Base-by-base conservation (phyloP, 345 rosid species). In the Streptanthus diversifolius region DNA sequence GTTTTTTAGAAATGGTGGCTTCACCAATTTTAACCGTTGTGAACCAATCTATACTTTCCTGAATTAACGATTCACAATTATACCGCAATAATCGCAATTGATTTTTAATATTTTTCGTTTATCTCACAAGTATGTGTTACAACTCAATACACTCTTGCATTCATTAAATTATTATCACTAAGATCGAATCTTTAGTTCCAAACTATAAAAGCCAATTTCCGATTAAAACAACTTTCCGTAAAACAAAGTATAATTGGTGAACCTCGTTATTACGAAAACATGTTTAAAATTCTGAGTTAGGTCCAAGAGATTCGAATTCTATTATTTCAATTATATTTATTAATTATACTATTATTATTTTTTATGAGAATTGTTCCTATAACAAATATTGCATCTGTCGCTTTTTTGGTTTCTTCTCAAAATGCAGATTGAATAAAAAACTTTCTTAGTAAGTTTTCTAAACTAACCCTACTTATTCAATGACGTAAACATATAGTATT, bases 111-210 rank as follows among this genome's bases (percentile, higher is more conserved):
- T 22, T 63, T 8, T 55, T 35, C 5, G 17, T 65, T 56, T 51
- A 73, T 56, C 27, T 45, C 49, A 25, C n/a, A n/a, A n/a, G n/a
- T 66, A 66, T 19, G 72, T 66, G 35, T 74, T 74, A 74, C 78
- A 66, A 39, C 72, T 53, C 60, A 18, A 47, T 18, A 57, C 78
- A 57, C 52, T 67, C 72, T 74, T 57, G 72, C 77, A 74, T 66
- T 74, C 61, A 57, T 74, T 74, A 36, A 25, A 56, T 13, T 48
- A 74, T 3, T 47, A 39, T 58, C 18, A 5, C 15, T 39, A 36
- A 49, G n/a, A 27, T 33, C 60, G 55, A 54, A 43, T 58, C 22
- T 54, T 27, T 64, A 33, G 30, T 39, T 54, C 37, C 56, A 39
- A 39, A 63, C 44, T 24, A 36, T 52, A 52, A 54, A 33, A 64